Base-by-base conservation (phyloP, 2,329 filamentous ascomycete species). In the Ascocoryne sarcoides region DNA sequence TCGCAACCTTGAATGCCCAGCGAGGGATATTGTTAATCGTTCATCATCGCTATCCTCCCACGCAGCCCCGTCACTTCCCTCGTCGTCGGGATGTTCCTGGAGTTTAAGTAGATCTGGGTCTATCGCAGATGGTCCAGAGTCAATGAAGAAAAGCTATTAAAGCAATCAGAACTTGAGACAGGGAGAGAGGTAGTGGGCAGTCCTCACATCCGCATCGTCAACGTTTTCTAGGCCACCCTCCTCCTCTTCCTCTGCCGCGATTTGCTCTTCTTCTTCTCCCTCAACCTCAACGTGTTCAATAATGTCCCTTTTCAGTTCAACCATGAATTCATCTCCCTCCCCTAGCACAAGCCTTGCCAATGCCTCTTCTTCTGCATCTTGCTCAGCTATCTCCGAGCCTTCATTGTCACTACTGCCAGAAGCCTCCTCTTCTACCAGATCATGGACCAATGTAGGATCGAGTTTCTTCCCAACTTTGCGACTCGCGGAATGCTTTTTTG, bases 1-100 rank as follows among this genome's bases (percentile, higher is more conserved):
- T 50, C 89, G 77, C 58, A 95, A 62, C 49, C 84, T 75, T 35
- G 79, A 75, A 32, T 82, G 79, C 18, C 77, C 75, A 3, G 86
- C 83, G 29, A 98, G 71, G 10, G 90, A 96, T 36, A 98, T 73
- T 5, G 79, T 76, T 47, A 95, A 67, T 39, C 85, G 76, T 58
- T 96, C 92, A 58, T 98, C 92, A 55, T 98, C 92, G 62, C 89
- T 96, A 60, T 98, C 92, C 52, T 89, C 79, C 92, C 92, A 98
- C 1, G 79, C 84, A 2, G 81, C 71, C 15, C 68, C 67, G 49
- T 63, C 62, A 23, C 60, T 62, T 21, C 63, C 65, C 16, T 62
- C 58, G 16, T 67, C 62, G 2, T 53, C 45, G 1, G 44, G 43
- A 12, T 44, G 28, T n/a, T 29, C 10, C 29, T 29, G 37, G 17